A percentile compares a stretch with the other conserved stretches of the same genome.
Evolutionary conservation across 1,284 basidiomycete species (phyloP).

Genomic region (Erythrobasidium hasegawianum): DNA sequence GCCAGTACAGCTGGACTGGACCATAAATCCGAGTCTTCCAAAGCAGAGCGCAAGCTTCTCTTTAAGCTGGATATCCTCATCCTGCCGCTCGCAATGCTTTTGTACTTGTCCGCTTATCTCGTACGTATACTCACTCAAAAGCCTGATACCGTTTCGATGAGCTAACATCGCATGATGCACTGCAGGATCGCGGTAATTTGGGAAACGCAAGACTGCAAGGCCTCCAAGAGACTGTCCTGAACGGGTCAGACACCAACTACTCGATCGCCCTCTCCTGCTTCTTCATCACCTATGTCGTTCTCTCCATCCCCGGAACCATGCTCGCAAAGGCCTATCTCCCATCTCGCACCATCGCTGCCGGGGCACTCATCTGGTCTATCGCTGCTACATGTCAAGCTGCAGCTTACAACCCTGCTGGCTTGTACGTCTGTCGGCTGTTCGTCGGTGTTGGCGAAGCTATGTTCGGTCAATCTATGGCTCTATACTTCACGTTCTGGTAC

Average conservation of each 20-base stretch:
- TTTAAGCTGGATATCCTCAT: constrained; percentile 57
- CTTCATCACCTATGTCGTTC: constrained; percentile 50
- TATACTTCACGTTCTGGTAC: not conserved
- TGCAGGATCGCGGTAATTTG: constrained; percentile 9
- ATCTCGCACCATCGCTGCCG: constrained; percentile 49
- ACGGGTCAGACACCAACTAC: constrained; percentile 48
- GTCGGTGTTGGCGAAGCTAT: constrained; percentile 49
- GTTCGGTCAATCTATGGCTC: constrained; percentile 19
- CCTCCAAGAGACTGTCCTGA: constrained; percentile 48
- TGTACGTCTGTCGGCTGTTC: constrained; percentile 49
- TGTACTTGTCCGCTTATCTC: constrained; percentile 53
- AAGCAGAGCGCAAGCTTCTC: constrained; percentile 52
- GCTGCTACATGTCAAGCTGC: constrained; percentile 51
- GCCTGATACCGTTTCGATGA: not conserved
- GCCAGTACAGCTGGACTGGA: constrained; percentile 3
- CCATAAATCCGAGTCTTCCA: not conserved
- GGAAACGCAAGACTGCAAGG: constrained; percentile 48
- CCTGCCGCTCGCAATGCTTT: constrained; percentile 51
- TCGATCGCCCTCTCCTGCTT: constrained; percentile 50
- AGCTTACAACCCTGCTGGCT: constrained; percentile 46
- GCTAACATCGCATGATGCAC: not conserved
- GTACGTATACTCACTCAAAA: constrained; percentile 46
- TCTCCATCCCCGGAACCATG: constrained; percentile 47
- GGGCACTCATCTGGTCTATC: constrained; percentile 51
- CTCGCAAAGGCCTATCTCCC: constrained; percentile 48